Conservation (phyloP, 768 basidiomycete species). For the Tulasnella sp. region DNA sequence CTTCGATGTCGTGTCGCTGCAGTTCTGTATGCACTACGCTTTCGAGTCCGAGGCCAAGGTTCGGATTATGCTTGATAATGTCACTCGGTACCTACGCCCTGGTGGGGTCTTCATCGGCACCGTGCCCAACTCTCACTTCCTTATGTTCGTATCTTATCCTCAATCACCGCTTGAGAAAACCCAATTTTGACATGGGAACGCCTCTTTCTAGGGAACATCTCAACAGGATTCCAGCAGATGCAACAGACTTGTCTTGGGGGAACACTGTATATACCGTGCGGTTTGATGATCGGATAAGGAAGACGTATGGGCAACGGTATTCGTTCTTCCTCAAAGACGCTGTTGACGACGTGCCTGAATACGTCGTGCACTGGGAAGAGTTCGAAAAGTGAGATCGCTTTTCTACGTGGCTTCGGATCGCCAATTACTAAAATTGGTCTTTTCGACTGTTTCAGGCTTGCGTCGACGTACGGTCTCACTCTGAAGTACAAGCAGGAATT, state of each 20-base stretch:
- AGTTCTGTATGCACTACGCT: constrained; percentile 99
- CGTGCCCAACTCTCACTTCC: constrained; percentile 75
- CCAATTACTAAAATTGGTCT: too few relatives aligned
- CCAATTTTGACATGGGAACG: not conserved
- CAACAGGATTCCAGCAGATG: constrained; percentile 49
- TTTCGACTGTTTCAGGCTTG: constrained; percentile 49
- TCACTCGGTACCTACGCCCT: constrained; percentile 59
- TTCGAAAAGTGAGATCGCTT: constrained; percentile 70
- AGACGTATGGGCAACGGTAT: constrained; percentile 83
- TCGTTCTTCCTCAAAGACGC: constrained; percentile 90
- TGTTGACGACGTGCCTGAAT: constrained; percentile 95
- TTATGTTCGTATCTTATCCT: constrained; percentile 50
- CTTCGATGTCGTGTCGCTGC: constrained; percentile 96
- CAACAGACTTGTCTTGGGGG: constrained; percentile 68
- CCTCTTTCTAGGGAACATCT: constrained; percentile 43
- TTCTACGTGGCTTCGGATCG: not conserved
- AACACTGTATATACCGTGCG: constrained; percentile 84
- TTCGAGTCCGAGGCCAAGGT: constrained; percentile 86
- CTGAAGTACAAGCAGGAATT: constrained; percentile 79
- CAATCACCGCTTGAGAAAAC: not conserved
- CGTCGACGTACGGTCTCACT: constrained; percentile 65
- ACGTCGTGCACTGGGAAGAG: constrained; percentile 90
- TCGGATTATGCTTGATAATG: constrained; percentile 87
- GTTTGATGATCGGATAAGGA: constrained; percentile 59
- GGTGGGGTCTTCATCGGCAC: constrained; percentile 98